Percentiles rank a stretch among this genome's conserved stretches.
phyloP scores from a whole-genome alignment of 495 filamentous ascomycete genomes.

The Aspergillus carlsbadensis region DNA sequence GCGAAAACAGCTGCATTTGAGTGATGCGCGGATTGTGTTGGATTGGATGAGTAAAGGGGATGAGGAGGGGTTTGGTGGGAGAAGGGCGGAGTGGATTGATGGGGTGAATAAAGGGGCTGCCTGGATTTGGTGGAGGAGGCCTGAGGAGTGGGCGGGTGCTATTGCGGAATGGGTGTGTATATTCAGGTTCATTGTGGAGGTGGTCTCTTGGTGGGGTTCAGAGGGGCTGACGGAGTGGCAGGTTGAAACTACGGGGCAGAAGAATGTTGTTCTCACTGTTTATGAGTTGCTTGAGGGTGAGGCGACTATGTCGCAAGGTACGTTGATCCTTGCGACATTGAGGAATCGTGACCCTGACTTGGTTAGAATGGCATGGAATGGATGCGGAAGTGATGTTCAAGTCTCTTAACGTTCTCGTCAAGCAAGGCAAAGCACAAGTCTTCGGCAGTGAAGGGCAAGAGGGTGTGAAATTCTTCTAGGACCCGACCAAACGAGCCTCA shows the following conservation, averaged over 20 bases:
- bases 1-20: constrained; percentile 54
- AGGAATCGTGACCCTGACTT: constrained; percentile 15
- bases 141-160: constrained; percentile 72
- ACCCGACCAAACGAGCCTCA: background rate
- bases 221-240: constrained; percentile 26
- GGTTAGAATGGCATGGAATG: constrained; percentile 81
- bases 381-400: constrained; percentile 76
- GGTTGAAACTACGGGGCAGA: constrained; percentile 74
- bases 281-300: constrained; percentile 75
- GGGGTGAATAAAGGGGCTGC: constrained; percentile 38
- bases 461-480: constrained; percentile 94
- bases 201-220: background rate
- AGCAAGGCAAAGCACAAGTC: constrained; percentile 86
- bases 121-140: constrained; percentile 69
- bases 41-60: constrained; percentile 68
- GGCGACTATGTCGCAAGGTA: constrained; percentile 58
- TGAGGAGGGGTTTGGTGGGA: constrained; percentile 55
- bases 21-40: constrained; percentile 66
- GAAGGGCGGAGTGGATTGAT: constrained; percentile 67
- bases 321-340: constrained; percentile 6
- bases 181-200: background rate
- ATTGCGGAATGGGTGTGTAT: constrained; percentile 57
- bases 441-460: constrained; percentile 83
- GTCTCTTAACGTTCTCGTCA: constrained; percentile 76
- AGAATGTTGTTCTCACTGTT: constrained; percentile 68